Percentiles rank a stretch among this genome's conserved stretches.
phyloP scores from a whole-genome alignment of 352 stramenopile genomes.

The Phytophthora lateralis region DNA sequence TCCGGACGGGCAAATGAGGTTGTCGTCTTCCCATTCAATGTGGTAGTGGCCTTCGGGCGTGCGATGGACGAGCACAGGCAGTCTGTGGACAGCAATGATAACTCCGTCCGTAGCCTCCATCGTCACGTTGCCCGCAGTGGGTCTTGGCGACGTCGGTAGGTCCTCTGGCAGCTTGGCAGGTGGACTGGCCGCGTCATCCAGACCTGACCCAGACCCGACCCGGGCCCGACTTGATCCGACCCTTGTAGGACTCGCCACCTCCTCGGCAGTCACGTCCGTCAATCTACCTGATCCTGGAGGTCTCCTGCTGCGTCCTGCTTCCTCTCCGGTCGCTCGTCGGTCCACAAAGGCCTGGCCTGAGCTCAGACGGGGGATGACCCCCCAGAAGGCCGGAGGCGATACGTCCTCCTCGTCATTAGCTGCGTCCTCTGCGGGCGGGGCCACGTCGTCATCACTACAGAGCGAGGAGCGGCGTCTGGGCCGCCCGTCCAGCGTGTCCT shows the following conservation, averaged over 20 bases:
- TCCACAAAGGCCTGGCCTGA: conserved; percentile 86
- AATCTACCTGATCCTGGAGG: conserved; percentile 29
- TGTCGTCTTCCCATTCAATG: conserved; percentile 90
- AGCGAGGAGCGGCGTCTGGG: conserved; percentile 19
- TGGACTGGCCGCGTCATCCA: conserved; percentile 39
- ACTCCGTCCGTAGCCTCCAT: conserved; percentile 95
- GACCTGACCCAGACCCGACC: conserved; percentile 3
- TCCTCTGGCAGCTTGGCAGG: conserved; percentile 58
- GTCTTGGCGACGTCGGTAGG: conserved; percentile 44
- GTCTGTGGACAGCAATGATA: conserved; percentile 96
- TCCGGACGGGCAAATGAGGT: conserved; percentile 84
- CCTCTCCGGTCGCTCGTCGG: conserved; percentile 55
- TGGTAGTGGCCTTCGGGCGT: conserved; percentile 70
- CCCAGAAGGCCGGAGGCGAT: conserved; percentile 40
- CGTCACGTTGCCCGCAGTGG: conserved; percentile 57
- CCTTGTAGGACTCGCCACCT: conserved; percentile 24
- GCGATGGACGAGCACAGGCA: conserved; percentile 93
- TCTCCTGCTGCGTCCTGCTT: conserved; percentile 25
- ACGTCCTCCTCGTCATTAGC: conserved; percentile 32
- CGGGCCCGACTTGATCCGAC: conserved; percentile 5
- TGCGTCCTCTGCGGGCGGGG: conserved; percentile 1
- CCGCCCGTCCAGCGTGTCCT: conserved; percentile 74
- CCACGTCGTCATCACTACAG: conserved; percentile 25
- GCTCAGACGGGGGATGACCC: conserved; percentile 77
- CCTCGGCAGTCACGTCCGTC: conserved; percentile 61